Conservation (phyloP, 108 stramenopile genomes). For the Poteriospumella lacustris region DNA sequence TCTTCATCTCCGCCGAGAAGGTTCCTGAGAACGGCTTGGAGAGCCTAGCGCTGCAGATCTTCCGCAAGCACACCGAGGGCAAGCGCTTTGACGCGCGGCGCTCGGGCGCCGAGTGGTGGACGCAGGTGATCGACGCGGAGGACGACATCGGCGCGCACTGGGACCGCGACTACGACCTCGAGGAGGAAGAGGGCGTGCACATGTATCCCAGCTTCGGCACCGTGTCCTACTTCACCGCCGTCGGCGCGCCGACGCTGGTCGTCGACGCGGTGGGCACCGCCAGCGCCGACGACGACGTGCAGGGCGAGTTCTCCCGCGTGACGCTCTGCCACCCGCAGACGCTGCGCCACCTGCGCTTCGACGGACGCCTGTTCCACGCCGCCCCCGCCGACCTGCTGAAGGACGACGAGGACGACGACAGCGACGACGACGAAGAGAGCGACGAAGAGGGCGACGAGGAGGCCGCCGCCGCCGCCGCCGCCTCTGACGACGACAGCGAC, state of each 20-base stretch:
- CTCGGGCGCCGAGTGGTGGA: constrained; percentile 87
- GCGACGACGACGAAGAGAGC: constrained; percentile 20
- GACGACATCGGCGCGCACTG: constrained; percentile 75
- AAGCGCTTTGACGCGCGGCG: constrained; percentile 58
- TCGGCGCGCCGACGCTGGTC: constrained; percentile 74
- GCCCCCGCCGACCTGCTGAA: constrained; percentile 66
- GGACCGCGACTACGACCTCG: constrained; percentile 80
- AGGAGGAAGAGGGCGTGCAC: constrained; percentile 63
- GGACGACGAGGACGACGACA: constrained; percentile 23
- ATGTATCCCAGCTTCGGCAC: constrained; percentile 62
- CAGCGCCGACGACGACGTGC: constrained; percentile 60
- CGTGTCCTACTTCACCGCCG: constrained; percentile 72
- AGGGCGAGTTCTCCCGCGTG: constrained; percentile 26
- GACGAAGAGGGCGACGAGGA: not conserved
- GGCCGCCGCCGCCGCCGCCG: not conserved
- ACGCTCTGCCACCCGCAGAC: constrained; percentile 62
- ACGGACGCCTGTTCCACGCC: constrained; percentile 77
- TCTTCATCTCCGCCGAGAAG: constrained; percentile 70
- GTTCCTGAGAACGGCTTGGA: constrained; percentile 75
- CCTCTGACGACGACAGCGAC: not conserved
- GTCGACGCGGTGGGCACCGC: constrained; percentile 45
- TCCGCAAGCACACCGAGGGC: constrained; percentile 49
- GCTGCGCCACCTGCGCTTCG: constrained; percentile 72
- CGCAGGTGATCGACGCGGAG: constrained; percentile 65
- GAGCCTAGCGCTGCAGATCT: constrained; percentile 63